These are phyloP conservation scores for Cynara cardunculus DNA, from an alignment of 129 eudicot genomes.

Conservation along the genomic window DNA sequence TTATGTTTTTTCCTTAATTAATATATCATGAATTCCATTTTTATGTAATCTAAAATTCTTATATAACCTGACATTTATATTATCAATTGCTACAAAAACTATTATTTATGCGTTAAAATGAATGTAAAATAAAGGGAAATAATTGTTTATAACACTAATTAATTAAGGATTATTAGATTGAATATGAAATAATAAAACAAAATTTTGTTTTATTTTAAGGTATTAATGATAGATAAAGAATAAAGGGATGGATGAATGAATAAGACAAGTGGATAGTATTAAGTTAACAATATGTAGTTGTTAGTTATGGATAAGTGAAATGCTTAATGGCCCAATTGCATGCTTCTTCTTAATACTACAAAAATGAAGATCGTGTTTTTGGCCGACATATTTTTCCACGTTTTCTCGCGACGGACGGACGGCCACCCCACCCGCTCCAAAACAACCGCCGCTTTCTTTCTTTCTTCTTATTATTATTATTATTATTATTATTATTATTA, in stretches of 20 bases:
- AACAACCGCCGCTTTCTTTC: slow-evolving; percentile 25
- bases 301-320: slow-evolving; percentile 19
- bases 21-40: too few relatives aligned
- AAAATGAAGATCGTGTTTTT: slow-evolving; percentile 19
- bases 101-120: too few relatives aligned
- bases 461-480: not conserved
- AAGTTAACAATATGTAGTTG: not conserved
- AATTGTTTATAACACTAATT: too few relatives aligned
- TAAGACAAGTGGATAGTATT: not conserved
- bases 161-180: too few relatives aligned
- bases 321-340: slow-evolving; percentile 26
- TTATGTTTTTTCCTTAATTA: too few relatives aligned
- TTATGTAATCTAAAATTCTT: too few relatives aligned
- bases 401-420: slow-evolving; percentile 25
- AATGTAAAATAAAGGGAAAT: too few relatives aligned
- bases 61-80: too few relatives aligned
- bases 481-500: too few relatives aligned
- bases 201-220: not conserved
- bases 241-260: not conserved
- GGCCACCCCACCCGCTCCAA: slow-evolving; percentile 13
- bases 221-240: not conserved
- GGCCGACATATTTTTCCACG: slow-evolving; percentile 36
- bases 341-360: slow-evolving; percentile 23
- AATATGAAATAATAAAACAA: too few relatives aligned
- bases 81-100: too few relatives aligned